Percentiles rank a stretch among this genome's conserved stretches.
Evolutionary conservation across 2,329 filamentous ascomycete species (phyloP).

Genomic region (Neonectria faginata): DNA sequence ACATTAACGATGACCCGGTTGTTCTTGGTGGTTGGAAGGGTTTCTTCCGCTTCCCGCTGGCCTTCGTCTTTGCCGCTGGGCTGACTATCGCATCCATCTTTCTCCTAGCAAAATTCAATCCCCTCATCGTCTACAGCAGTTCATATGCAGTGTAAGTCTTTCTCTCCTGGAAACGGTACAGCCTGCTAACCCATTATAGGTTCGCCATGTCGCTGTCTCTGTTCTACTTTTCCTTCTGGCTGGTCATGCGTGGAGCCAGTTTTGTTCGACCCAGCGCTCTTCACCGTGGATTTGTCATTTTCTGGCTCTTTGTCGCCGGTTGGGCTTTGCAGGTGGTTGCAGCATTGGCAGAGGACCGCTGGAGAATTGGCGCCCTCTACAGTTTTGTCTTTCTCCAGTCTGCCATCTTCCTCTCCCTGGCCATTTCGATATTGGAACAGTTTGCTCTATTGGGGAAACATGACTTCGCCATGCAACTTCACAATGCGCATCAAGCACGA

Average conservation of each 20-base stretch:
- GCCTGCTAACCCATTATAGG: slow-evolving; percentile 47
- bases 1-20: slow-evolving; percentile 72
- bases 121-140: slow-evolving; percentile 90
- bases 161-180: fast-evolving
- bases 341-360: slow-evolving; percentile 81
- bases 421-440: slow-evolving; percentile 83
- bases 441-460: slow-evolving; percentile 79
- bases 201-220: slow-evolving; percentile 89
- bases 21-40: slow-evolving; percentile 81
- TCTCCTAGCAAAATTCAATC: slow-evolving; percentile 84
- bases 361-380: slow-evolving; percentile 81
- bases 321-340: slow-evolving; percentile 79
- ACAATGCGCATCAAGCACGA: slow-evolving; percentile 60
- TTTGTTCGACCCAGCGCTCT: slow-evolving; percentile 87
- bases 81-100: slow-evolving; percentile 80
- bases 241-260: slow-evolving; percentile 81
- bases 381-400: slow-evolving; percentile 84
- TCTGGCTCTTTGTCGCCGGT: slow-evolving; percentile 84
- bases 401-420: slow-evolving; percentile 77
- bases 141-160: slow-evolving; percentile 76
- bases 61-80: slow-evolving; percentile 74
- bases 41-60: slow-evolving; percentile 84
- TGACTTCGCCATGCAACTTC: slow-evolving; percentile 72
- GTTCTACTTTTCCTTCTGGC: slow-evolving; percentile 86
- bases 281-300: slow-evolving; percentile 80